These are phyloP conservation scores for Scalesia atractyloides DNA, from an alignment of 129 eudicot genomes.

Conservation along the genomic window DNA sequence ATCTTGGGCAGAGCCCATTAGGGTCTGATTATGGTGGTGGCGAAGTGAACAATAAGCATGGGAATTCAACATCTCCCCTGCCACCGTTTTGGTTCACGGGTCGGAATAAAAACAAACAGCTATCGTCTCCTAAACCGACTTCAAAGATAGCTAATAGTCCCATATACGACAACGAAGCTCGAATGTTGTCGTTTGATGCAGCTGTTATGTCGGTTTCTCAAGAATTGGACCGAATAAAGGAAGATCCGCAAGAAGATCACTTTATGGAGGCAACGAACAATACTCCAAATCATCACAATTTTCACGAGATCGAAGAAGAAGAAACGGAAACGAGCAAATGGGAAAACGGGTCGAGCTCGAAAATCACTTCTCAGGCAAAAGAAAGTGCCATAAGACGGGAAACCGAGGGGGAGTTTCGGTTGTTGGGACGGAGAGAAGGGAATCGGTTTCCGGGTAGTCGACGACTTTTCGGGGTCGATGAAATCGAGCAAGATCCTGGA, in stretches of 20 bases:
- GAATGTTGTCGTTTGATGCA: conserved; percentile 89
- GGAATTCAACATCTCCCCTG: conserved; percentile 50
- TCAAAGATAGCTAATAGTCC: conserved; percentile 65
- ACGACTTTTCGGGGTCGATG: conserved; percentile 78
- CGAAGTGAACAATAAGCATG: conserved; percentile 47
- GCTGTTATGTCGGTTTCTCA: conserved; percentile 93
- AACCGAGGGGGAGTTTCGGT: conserved; percentile 96
- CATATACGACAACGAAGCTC: conserved; percentile 45
- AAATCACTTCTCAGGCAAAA: conserved; percentile 50
- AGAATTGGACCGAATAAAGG: conserved; percentile 63
- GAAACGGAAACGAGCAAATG: conserved; percentile 57
- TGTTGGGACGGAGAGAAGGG: conserved; percentile 89
- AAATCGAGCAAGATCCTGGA: conserved; percentile 45
- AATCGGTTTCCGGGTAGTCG: conserved; percentile 68
- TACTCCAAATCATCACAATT: conserved; percentile 33
- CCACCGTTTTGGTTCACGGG: conserved; percentile 93
- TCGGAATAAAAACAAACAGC: conserved; percentile 58
- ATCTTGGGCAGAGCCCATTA: conserved; percentile 89
- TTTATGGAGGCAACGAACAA: conserved; percentile 29
- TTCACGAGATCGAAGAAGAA: conserved; percentile 65
- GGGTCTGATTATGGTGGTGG: conserved; percentile 61
- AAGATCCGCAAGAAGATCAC: conserved; percentile 59
- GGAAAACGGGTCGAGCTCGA: conserved; percentile 54
- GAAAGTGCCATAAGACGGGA: conserved; percentile 95
- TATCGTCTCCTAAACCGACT: conserved; percentile 70